Percentiles rank a stretch among this genome's conserved stretches.
Conservation (phyloP, 2,329 filamentous ascomycete genomes). For the Colletotrichum theobromicola region DNA sequence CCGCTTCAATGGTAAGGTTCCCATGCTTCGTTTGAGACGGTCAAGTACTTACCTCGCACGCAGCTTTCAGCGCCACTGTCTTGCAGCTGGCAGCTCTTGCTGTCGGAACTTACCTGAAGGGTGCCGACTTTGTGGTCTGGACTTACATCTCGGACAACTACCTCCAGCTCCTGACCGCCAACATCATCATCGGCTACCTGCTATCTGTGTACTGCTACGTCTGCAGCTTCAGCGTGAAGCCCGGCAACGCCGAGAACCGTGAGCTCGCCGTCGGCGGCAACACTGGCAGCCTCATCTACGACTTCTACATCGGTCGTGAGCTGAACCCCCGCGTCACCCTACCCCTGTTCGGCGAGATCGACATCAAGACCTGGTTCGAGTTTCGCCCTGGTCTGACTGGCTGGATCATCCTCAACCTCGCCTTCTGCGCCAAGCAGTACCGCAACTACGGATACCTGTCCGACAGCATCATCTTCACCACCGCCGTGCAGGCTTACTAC, state of each 20-base stretch:
- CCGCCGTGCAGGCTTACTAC: constrained; percentile 69
- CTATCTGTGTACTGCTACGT: constrained; percentile 69
- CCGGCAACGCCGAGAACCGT: constrained; percentile 62
- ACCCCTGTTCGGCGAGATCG: constrained; percentile 69
- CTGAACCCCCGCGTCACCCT: constrained; percentile 72
- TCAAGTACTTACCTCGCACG: neutral
- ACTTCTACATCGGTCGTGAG: constrained; percentile 80
- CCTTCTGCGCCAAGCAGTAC: constrained; percentile 74
- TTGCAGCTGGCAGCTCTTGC: constrained; percentile 25
- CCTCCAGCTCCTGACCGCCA: constrained; percentile 68
- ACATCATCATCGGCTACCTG: constrained; percentile 64
- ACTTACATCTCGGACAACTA: constrained; percentile 76
- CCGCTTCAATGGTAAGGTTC: constrained; percentile 70
- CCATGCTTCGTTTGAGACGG: accelerated
- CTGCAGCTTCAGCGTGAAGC: constrained; percentile 68
- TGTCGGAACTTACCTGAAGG: constrained; percentile 67
- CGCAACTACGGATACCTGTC: constrained; percentile 70
- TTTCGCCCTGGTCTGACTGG: constrained; percentile 73
- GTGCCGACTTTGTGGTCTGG: constrained; percentile 72
- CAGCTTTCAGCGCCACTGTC: constrained; percentile 12
- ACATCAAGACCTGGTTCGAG: constrained; percentile 75
- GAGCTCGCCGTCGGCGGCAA: constrained; percentile 71
- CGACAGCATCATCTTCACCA: constrained; percentile 71
- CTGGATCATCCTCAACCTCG: constrained; percentile 72
- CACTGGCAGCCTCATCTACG: constrained; percentile 72